Percentiles rank a stretch among this genome's conserved stretches.
Evolutionary conservation across 2,329 filamentous ascomycete genomes (phyloP).

Genomic region (Pleurostoma richardsiae): DNA sequence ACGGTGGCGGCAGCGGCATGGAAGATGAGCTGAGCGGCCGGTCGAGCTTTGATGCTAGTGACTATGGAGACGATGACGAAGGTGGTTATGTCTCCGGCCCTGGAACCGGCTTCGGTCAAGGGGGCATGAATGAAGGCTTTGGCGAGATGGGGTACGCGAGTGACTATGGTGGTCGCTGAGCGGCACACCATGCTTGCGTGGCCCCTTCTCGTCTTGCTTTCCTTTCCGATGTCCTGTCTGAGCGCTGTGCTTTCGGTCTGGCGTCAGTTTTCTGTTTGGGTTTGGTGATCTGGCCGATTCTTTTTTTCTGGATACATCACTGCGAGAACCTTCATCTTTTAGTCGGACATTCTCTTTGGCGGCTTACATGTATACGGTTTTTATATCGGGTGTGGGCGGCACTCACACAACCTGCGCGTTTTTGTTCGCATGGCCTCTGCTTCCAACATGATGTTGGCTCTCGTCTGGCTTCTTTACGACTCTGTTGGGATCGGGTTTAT

Average conservation of each 20-base stretch:
- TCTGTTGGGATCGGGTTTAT: not conserved
- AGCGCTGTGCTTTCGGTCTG: conserved; percentile 5
- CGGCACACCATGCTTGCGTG: not conserved
- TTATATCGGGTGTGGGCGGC: too few species aligned
- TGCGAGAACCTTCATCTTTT: not conserved
- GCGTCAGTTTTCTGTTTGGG: not conserved
- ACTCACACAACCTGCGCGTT: too few species aligned
- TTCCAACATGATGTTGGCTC: conserved; percentile 2
- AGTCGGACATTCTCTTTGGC: not conserved
- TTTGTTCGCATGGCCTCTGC: not conserved
- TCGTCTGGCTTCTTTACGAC: not conserved
- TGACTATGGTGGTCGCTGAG: conserved; percentile 42
- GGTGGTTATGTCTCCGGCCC: conserved; percentile 62
- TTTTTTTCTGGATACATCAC: not conserved
- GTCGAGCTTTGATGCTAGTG: conserved; percentile 77
- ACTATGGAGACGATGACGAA: conserved; percentile 71
- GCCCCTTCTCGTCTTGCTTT: too few species aligned
- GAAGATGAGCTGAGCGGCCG: conserved; percentile 74
- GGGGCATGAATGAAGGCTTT: conserved; percentile 49
- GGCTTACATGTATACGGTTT: too few species aligned
- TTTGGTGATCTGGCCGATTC: not conserved
- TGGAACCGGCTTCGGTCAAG: conserved; percentile 54
- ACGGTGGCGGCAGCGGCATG: conserved; percentile 63
- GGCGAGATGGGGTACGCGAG: conserved; percentile 49
- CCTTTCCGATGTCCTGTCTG: not conserved